These are phyloP conservation scores for Lithohypha guttulata DNA, from an alignment of 2,329 filamentous ascomycete genomes.

Conservation along the genomic window DNA sequence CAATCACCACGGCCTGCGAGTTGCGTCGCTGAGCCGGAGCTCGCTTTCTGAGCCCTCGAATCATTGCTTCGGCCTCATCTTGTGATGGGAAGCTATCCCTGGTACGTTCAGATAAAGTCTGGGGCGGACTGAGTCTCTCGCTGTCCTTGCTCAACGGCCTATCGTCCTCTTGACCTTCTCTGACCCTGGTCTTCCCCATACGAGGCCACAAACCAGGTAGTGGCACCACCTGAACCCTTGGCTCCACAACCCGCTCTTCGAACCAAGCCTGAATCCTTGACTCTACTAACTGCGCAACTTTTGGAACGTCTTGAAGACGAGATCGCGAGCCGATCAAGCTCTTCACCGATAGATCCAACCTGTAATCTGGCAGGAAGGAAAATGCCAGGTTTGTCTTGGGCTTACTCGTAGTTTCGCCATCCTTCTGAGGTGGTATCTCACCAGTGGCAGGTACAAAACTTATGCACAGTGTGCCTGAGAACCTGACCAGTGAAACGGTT, in stretches of 20 bases:
- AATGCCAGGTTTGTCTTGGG: conserved; percentile 82
- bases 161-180: conserved; percentile 28
- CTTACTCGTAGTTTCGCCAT: conserved; percentile 36
- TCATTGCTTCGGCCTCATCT: conserved; percentile 18
- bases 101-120: conserved; percentile 24
- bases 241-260: conserved; percentile 55
- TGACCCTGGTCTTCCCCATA: conserved; percentile 39
- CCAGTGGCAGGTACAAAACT: conserved; percentile 68
- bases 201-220: conserved; percentile 53
- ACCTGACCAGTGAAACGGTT: conserved; percentile 81
- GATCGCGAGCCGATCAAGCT: conserved; percentile 53
- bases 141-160: conserved; percentile 15
- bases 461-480: conserved; percentile 87
- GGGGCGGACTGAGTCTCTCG: conserved; percentile 22
- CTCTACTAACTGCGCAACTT: conserved; percentile 56
- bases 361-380: conserved; percentile 62
- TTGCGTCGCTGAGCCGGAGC: conserved; percentile 3
- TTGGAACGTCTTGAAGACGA: conserved; percentile 54
- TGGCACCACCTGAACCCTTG: conserved; percentile 54
- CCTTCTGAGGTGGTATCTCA: conserved; percentile 23
- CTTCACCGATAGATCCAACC: conserved; percentile 53
- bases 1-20: neutral
- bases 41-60: conserved; percentile 4
- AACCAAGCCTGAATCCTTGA: conserved; percentile 56
- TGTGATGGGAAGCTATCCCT: conserved; percentile 23